Base-by-base conservation (phyloP, 768 basidiomycete genomes). In the Pilatotrama ljubarskyi region DNA sequence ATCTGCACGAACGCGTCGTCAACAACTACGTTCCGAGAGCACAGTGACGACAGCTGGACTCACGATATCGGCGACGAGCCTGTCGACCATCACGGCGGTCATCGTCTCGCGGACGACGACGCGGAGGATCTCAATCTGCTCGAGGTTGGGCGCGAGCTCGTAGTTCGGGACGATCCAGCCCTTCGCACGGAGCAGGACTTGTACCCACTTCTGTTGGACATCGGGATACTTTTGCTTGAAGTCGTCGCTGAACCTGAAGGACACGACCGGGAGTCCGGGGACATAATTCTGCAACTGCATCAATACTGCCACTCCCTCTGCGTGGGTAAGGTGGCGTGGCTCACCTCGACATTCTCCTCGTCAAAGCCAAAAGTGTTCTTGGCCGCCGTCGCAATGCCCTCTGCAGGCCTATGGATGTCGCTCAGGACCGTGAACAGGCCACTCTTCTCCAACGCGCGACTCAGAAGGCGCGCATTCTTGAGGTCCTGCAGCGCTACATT, bases 51-150 rank as follows among this genome's bases (percentile, higher is more conserved):
- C 4, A 10, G 53, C 46, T 7, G 24, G 43, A 75, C 86, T 72
- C 66, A 90, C 86, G 46, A 93, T 76, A 60, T 94, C 91, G 2
- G 73, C 73, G 20, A 93, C 73, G 22, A 94, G 79, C 55, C 84
- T 42, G 55, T 75, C 74, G 55, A 75, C 72, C 58, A 81, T 79
- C 47, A 78, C 76, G 55, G 84, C 82, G 13, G 79, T 77, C 64
- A 81, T 72, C 47, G 75, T 82, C 73, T 86, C 85, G 59, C 81
- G 75, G 18, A 86, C 78, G 38, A 86, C 85, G 20, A 85, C 85
- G 55, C 86, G 82, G 51, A 88, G 75, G 59, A 86, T 86, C 71
- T 87, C 79, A 52, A 80, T 69, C 8, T 74, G 69, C 58, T 84
- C 72, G 58, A 81, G 70, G 63, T 75, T 70, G 15, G 85, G 85